Conservation (phyloP, 306 rosid species). For the Pyrus pyrifolia region DNA sequence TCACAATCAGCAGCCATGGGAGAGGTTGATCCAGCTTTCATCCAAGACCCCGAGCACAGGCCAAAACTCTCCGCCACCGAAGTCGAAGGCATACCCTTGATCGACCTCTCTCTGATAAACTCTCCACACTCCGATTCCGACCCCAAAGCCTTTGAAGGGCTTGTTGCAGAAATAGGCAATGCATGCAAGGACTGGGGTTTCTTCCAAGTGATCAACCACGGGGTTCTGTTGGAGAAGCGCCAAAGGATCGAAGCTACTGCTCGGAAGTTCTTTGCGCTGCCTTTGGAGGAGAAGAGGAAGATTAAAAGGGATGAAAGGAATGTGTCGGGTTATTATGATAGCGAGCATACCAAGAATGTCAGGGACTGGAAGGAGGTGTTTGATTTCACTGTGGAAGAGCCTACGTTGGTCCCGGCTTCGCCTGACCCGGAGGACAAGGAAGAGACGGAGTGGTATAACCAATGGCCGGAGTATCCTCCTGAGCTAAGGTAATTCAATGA, state of each 20-base stretch:
- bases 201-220: constrained; percentile 66
- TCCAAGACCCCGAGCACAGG: constrained; percentile 60
- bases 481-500: constrained; percentile 36
- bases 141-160: neutral
- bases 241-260: constrained; percentile 26
- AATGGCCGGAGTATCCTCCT: constrained; percentile 44
- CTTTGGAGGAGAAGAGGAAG: constrained; percentile 50
- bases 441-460: constrained; percentile 32
- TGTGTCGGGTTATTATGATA: constrained; percentile 46
- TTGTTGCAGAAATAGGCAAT: constrained; percentile 39
- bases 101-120: constrained; percentile 23
- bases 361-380: constrained; percentile 78
- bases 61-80: constrained; percentile 31
- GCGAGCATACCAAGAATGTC: constrained; percentile 62
- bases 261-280: constrained; percentile 44
- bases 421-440: constrained; percentile 20
- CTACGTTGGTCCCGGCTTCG: constrained; percentile 31
- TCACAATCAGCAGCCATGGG: constrained; percentile 30
- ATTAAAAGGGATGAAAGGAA: constrained; percentile 25
- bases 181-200: constrained; percentile 73
- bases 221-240: constrained; percentile 30
- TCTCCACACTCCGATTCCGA: neutral
- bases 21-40: constrained; percentile 39
- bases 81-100: constrained; percentile 46
- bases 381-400: constrained; percentile 38